Evolutionary conservation across 169 alveolate genomes (phyloP), one percentile per base, ranked within the genome.

Genomic region (Besnoitia besnoiti): DNA sequence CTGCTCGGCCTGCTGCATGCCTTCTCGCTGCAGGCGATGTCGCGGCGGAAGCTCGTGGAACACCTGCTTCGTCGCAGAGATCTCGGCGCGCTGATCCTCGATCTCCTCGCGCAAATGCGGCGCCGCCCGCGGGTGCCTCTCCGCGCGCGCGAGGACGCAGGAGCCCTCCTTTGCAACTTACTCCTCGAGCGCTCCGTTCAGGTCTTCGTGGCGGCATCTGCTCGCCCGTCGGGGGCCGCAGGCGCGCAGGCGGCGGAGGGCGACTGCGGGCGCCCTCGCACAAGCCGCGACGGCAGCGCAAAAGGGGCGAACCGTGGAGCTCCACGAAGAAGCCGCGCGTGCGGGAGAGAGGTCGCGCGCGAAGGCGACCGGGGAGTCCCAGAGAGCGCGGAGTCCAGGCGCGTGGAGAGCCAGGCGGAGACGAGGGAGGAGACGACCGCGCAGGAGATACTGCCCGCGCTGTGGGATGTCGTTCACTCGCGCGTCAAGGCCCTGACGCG

Each of bases 181-280:
- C 87, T 77, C 33, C 55, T 77, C 59, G 87, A 77, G 33, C 87
- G 40, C n/a, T 37, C 87, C 39, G 55, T 77, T 14, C 87, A 40
- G 21, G 40, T 10, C 24, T 21, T n/a, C 67, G n/a, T n/a, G n/a
- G n/a, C n/a, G n/a, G 33, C 24, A 21, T 55, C 67, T 55, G 67
- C 33, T 5, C 67, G 67, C 4, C n/a, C 7, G 30, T 55, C 67
- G n/a, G 24, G 30, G 33, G 67, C 24, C 67, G 1, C 33, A 37
- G 87, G 37, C n/a, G n/a, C n/a, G n/a, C n/a, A n/a, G n/a, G n/a
- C n/a, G n/a, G n/a, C n/a, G n/a, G n/a, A n/a, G n/a, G n/a, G n/a
- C n/a, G n/a, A n/a, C n/a, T n/a, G n/a, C n/a, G n/a, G n/a, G n/a
- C n/a, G n/a, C n/a, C n/a, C n/a, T n/a, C n/a, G n/a, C n/a, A n/a